Evolutionary conservation across 2,329 filamentous ascomycete genomes (phyloP).

Genomic region (Delphinella strobiligena): DNA sequence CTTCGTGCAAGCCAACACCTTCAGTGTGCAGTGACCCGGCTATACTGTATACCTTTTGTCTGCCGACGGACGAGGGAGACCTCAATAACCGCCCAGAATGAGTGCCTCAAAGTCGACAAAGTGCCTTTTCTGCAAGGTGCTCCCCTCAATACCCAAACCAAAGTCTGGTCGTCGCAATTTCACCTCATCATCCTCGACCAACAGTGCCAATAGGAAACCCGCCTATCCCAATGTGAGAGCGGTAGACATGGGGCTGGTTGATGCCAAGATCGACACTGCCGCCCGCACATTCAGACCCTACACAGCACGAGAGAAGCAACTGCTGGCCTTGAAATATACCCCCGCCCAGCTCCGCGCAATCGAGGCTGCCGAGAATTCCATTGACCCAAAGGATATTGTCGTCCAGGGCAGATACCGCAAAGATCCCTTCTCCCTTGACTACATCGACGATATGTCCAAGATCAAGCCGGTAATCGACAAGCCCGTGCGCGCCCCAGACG

Average conservation of each 20-base stretch:
- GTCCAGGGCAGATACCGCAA: conserved; percentile 58
- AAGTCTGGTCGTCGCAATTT: conserved; percentile 23
- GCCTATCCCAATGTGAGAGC: conserved; percentile 34
- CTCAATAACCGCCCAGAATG: too few relatives aligned
- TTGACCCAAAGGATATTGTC: conserved; percentile 62
- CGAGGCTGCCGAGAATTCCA: conserved; percentile 64
- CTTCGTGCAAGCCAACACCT: too few relatives aligned
- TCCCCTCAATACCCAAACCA: conserved; percentile 17
- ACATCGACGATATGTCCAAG: conserved; percentile 71
- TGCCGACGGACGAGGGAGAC: too few relatives aligned
- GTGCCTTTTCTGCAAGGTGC: conserved; percentile 27
- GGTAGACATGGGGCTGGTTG: conserved; percentile 20
- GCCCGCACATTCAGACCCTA: conserved; percentile 48
- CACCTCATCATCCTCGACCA: conserved; percentile 27
- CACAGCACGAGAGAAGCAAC: conserved; percentile 50
- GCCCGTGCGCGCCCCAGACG: conserved; percentile 30
- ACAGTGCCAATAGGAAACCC: conserved; percentile 25
- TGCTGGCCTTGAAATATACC: conserved; percentile 58
- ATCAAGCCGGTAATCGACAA: conserved; percentile 70
- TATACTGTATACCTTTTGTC: too few relatives aligned
- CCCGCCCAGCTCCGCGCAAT: conserved; percentile 71
- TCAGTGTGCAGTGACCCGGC: too few relatives aligned
- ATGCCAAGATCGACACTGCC: conserved; percentile 8
- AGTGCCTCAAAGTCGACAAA: conserved; percentile 21
- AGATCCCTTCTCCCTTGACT: conserved; percentile 61